These are phyloP conservation scores for Massarina eburnea DNA, from an alignment of 2,329 filamentous ascomycete genomes.

Conservation along the genomic window DNA sequence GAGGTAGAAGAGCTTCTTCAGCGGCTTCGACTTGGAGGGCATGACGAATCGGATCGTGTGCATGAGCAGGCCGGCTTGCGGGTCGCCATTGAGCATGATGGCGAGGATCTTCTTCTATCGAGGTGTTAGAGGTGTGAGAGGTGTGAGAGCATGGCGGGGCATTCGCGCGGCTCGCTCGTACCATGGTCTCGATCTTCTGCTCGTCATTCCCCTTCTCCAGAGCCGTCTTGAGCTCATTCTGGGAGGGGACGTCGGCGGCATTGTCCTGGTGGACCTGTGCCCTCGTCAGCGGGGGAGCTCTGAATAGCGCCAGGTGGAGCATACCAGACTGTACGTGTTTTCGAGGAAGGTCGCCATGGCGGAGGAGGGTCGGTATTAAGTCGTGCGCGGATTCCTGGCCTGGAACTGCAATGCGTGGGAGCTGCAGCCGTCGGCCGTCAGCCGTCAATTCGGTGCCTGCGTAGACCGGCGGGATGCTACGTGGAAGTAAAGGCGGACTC, in stretches of 20 bases:
- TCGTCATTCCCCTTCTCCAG: slow-evolving; percentile 94
- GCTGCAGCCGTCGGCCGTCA: slow-evolving; percentile 31
- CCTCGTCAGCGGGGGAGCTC: slow-evolving; percentile 35
- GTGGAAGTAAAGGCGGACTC: slow-evolving; percentile 28
- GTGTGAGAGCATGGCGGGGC: slow-evolving; percentile 55
- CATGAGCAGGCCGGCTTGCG: slow-evolving; percentile 95
- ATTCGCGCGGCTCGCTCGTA: slow-evolving; percentile 24
- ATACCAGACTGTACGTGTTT: slow-evolving; percentile 84
- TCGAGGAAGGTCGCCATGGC: slow-evolving; percentile 95
- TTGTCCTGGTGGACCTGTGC: slow-evolving; percentile 83
- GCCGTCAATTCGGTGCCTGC: slow-evolving; percentile 33
- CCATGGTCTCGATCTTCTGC: slow-evolving; percentile 79
- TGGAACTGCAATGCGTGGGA: slow-evolving; percentile 27
- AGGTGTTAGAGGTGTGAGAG: slow-evolving; percentile 26
- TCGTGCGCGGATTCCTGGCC: slow-evolving; percentile 3
- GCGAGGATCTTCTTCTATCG: slow-evolving; percentile 79
- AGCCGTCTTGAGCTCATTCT: slow-evolving; percentile 89
- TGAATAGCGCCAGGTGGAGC: slow-evolving; percentile 29
- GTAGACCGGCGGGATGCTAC: slow-evolving; percentile 39
- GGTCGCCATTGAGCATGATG: slow-evolving; percentile 96
- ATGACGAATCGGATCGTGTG: slow-evolving; percentile 99
- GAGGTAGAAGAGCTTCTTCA: slow-evolving; percentile 98
- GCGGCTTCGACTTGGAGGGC: slow-evolving; percentile 92
- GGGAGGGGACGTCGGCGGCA: slow-evolving; percentile 83
- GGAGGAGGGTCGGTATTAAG: slow-evolving; percentile 1